A percentile compares a stretch with the other conserved stretches of the same genome.
These are phyloP conservation scores for Pseudisothecium myosuroides DNA, from an alignment of 225 moss, liverwort and hornwort genomes.

Conservation along the genomic window DNA sequence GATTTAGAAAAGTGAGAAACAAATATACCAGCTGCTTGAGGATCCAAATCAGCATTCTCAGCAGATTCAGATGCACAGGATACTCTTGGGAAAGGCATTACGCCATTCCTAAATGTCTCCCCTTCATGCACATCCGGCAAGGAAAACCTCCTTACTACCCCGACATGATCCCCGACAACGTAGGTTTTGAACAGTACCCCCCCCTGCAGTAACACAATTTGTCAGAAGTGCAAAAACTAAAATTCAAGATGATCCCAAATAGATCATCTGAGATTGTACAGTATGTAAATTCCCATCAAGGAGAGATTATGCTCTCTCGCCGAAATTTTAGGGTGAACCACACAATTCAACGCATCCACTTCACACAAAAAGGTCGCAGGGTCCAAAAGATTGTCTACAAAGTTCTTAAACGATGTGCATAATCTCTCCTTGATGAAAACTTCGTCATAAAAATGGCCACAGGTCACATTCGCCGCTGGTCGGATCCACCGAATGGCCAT, in stretches of 20 bases:
- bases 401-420: background rate
- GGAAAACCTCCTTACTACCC: constrained; percentile 45
- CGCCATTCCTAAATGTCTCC: constrained; percentile 11
- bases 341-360: background rate
- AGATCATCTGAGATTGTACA: background rate
- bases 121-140: constrained; percentile 48
- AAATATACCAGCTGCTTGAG: constrained; percentile 36
- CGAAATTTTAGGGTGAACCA: background rate
- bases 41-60: constrained; percentile 42
- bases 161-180: constrained; percentile 36
- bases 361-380: background rate
- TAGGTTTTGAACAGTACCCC: constrained; percentile 43
- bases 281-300: background rate
- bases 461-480: background rate
- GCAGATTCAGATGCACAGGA: constrained; percentile 42
- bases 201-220: constrained; percentile 5
- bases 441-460: background rate
- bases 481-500: background rate
- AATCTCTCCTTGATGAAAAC: background rate
- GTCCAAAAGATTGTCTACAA: background rate
- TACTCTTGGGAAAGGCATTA: constrained; percentile 48
- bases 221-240: background rate
- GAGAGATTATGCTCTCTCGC: background rate
- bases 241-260: background rate
- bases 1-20: background rate